A percentile compares a stretch with the other conserved stretches of the same genome.
These are phyloP conservation scores for Sporisorium sorghi DNA, from an alignment of 1,284 basidiomycete genomes.

Conservation along the genomic window DNA sequence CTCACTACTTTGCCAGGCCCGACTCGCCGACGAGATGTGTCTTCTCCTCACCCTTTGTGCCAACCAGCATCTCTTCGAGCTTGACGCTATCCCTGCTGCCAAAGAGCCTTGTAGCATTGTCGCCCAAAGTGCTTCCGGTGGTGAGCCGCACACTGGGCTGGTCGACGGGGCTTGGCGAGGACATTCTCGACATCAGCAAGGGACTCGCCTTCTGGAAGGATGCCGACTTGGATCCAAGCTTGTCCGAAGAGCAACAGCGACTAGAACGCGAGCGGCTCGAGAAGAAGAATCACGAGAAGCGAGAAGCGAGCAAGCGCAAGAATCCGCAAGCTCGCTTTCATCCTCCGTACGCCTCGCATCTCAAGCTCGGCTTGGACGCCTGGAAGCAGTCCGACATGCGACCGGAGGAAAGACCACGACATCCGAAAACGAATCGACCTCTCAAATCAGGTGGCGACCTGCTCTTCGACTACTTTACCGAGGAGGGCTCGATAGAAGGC, in stretches of 20 bases:
- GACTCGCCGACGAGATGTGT: slow-evolving; percentile 10
- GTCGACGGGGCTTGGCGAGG: slow-evolving; percentile 21
- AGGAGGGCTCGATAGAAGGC: slow-evolving; percentile 25
- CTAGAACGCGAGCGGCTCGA: slow-evolving; percentile 14
- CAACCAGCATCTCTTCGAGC: slow-evolving; percentile 21
- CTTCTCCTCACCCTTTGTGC: slow-evolving; percentile 24
- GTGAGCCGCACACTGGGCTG: slow-evolving; percentile 14
- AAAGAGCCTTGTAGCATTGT: slow-evolving; percentile 19
- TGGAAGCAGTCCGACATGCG: slow-evolving; percentile 18
- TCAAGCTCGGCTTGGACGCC: slow-evolving; percentile 22
- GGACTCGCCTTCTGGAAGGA: slow-evolving; percentile 17
- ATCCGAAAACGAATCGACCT: slow-evolving; percentile 22
- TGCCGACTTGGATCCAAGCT: slow-evolving; percentile 8
- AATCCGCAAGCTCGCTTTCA: slow-evolving; percentile 26
- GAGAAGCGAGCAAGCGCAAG: slow-evolving; percentile 14
- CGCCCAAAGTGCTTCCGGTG: slow-evolving; percentile 15
- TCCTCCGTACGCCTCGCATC: slow-evolving; percentile 28
- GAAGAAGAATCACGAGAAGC: slow-evolving; percentile 22
- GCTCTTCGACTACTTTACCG: slow-evolving; percentile 27
- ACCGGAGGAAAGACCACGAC: background rate
- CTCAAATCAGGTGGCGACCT: slow-evolving; percentile 25
- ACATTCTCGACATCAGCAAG: slow-evolving; percentile 23
- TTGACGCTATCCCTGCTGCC: slow-evolving; percentile 17
- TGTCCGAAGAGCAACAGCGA: slow-evolving; percentile 15
- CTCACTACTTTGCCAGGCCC: slow-evolving; percentile 17